Base-by-base conservation (phyloP, 2,329 filamentous ascomycete species). In the Macrophomina tecta region DNA sequence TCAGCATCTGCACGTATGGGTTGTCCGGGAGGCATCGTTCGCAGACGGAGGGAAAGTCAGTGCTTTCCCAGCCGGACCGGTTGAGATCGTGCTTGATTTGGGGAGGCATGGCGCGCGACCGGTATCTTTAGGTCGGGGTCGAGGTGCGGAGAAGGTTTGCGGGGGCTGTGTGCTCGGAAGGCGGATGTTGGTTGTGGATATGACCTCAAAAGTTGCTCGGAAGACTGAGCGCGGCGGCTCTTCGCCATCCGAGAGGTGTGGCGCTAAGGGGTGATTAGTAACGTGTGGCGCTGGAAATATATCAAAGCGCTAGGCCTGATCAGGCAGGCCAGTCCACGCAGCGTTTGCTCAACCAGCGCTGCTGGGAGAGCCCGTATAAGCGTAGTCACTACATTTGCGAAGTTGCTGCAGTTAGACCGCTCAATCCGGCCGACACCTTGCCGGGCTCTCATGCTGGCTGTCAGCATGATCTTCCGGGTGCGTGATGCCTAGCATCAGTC, bases 1-100 rank as follows among this genome's bases (percentile, higher is more conserved):
- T 99, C 68, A 99, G 85, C 94, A 99, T 98, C 81, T 98, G 95
- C 51, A 99, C 95, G 75, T 97, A 99, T 1, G 94, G 94, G 74
- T 98, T 98, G 69, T 97, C 94, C 16, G 94, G 94, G 2, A 99
- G 87, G 78, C 95, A 99, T 76, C 90, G 93, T 81, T 99, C 95
- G 83, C 88, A 95, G 40, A 95, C 91, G 2, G 91, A 94, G 8
- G 92, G 92, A 74, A 95, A 93, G 79, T 95, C 92, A 58, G 92
- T 95, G 38, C 93, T 91, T 81, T 99, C 95, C 93, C 94, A 97
- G 68, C 95, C 95, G 18, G 93, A 95, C 64, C 95, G 89, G 82
- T 98, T 97, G 55, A 97, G 86, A 77, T 97, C 94, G 78, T 96
- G 91, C 80, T 98, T 97, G 78, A 97, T 97, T 79, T 97, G 93